These are phyloP conservation scores for Thalassiosira sp. DNA, from an alignment of 352 stramenopile genomes.

Conservation along the genomic window DNA sequence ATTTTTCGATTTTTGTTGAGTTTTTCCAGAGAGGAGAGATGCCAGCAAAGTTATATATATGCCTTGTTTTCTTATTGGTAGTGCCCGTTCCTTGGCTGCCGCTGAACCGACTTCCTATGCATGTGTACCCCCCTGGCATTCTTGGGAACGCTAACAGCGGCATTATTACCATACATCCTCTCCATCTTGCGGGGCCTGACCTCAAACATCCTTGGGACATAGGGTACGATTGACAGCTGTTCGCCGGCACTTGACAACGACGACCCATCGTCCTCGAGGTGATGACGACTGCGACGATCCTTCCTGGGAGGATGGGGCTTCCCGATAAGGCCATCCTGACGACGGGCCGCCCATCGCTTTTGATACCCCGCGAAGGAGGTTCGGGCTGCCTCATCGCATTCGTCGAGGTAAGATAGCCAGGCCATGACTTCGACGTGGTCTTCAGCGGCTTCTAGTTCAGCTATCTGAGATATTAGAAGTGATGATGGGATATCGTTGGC, in stretches of 20 bases:
- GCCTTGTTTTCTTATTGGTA: slow-evolving; percentile 21
- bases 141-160: slow-evolving; percentile 13
- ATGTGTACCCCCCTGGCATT: slow-evolving; percentile 29
- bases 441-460: slow-evolving; percentile 72
- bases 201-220: slow-evolving; percentile 26
- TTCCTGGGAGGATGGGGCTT: slow-evolving; percentile 48
- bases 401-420: slow-evolving; percentile 62
- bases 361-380: slow-evolving; percentile 33
- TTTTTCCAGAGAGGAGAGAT: no score
- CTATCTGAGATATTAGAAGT: slow-evolving; percentile 42
- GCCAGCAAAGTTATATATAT: no score
- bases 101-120: slow-evolving; percentile 44
- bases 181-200: slow-evolving; percentile 25
- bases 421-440: slow-evolving; percentile 72
- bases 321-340: slow-evolving; percentile 47
- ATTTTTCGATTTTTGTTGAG: no score
- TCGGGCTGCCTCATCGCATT: slow-evolving; percentile 62
- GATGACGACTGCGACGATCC: background rate
- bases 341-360: slow-evolving; percentile 70
- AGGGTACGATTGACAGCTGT: slow-evolving; percentile 23
- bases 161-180: slow-evolving; percentile 6
- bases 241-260: background rate
- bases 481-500: background rate
- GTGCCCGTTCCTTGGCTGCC: slow-evolving; percentile 65
- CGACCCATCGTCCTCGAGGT: background rate